phyloP scores from a whole-genome alignment of 2,329 filamentous ascomycete genomes.

The Penicillium freii region DNA sequence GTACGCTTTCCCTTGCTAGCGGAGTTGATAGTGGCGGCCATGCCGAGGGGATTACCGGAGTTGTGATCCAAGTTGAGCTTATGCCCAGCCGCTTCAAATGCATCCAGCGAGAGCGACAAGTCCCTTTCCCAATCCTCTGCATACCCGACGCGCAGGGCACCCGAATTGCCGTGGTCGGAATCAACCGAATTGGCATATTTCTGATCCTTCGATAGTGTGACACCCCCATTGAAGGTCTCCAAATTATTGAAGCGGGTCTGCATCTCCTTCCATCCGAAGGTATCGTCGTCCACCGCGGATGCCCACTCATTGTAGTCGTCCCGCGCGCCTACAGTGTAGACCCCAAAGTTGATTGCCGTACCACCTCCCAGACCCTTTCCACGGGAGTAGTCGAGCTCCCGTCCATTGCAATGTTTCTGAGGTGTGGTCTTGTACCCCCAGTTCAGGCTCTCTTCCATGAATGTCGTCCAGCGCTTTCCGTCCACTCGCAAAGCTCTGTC shows the following conservation, averaged over 20 bases:
- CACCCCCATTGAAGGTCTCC: conserved; percentile 52
- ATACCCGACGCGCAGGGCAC: conserved; percentile 51
- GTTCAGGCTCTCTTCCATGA: conserved; percentile 50
- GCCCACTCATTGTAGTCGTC: conserved; percentile 66
- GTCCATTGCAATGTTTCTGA: conserved; percentile 45
- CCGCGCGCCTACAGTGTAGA: conserved; percentile 54
- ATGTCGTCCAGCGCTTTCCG: conserved; percentile 57
- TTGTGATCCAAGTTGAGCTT: conserved; percentile 56
- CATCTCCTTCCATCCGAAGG: conserved; percentile 56
- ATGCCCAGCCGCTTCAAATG: conserved; percentile 51
- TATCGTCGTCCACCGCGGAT: conserved; percentile 53
- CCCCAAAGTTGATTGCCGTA: conserved; percentile 56
- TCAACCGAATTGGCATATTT: conserved; percentile 51
- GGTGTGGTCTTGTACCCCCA: conserved; percentile 54
- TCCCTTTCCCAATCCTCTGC: conserved; percentile 52
- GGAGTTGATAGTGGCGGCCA: conserved; percentile 52
- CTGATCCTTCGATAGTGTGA: conserved; percentile 38
- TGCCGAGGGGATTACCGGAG: conserved; percentile 58
- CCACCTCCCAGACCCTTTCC: conserved; percentile 54
- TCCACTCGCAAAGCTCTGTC: conserved; percentile 50
- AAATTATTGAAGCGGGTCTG: conserved; percentile 52
- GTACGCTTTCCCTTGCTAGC: conserved; percentile 49
- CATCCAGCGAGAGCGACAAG: conserved; percentile 46
- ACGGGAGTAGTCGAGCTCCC: conserved; percentile 51
- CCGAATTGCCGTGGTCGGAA: conserved; percentile 50